A percentile compares a stretch with the other conserved stretches of the same genome.
Conservation (phyloP, 139 green algal genomes). For the Chlamydomonas sphaeroides region DNA sequence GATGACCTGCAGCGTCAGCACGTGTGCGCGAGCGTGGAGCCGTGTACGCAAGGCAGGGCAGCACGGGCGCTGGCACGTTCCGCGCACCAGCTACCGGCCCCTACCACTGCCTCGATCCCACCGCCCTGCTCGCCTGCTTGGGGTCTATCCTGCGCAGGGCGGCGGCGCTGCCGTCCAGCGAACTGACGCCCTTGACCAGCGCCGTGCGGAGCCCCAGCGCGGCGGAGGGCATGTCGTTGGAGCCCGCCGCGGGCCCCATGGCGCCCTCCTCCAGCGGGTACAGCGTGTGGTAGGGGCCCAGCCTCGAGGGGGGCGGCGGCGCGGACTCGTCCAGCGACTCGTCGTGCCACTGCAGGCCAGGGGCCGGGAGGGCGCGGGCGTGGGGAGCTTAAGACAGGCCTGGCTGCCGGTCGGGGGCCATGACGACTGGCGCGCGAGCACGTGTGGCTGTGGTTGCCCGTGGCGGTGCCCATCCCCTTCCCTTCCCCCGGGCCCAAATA, state of each 20-base stretch:
- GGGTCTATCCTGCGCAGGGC: conserved; percentile 77
- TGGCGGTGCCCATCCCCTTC: not conserved
- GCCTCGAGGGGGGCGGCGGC: not conserved
- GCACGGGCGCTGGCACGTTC: too few relatives aligned
- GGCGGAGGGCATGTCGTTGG: conserved; percentile 16
- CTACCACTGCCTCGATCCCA: not conserved
- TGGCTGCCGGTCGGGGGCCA: too few relatives aligned
- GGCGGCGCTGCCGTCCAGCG: conserved; percentile 76
- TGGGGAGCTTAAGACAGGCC: too few relatives aligned
- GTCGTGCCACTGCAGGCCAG: conserved; percentile 3
- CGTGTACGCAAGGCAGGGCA: too few relatives aligned
- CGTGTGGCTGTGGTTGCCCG: not conserved
- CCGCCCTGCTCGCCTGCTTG: conserved; percentile 70
- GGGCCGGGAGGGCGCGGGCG: not conserved
- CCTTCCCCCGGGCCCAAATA: not conserved
- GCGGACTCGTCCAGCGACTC: conserved; percentile 29
- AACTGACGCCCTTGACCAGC: conserved; percentile 82
- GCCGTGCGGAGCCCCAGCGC: conserved; percentile 69
- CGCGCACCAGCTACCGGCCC: too few relatives aligned
- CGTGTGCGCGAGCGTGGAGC: too few relatives aligned
- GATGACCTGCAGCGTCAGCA: conserved; percentile 65
- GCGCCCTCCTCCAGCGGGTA: conserved; percentile 78
- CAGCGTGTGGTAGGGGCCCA: conserved; percentile 81
- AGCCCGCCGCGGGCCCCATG: conserved; percentile 14
- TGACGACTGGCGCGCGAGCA: too few relatives aligned